phyloP scores from a whole-genome alignment of 108 stramenopile genomes.

The Fragilaria crotonensis region DNA sequence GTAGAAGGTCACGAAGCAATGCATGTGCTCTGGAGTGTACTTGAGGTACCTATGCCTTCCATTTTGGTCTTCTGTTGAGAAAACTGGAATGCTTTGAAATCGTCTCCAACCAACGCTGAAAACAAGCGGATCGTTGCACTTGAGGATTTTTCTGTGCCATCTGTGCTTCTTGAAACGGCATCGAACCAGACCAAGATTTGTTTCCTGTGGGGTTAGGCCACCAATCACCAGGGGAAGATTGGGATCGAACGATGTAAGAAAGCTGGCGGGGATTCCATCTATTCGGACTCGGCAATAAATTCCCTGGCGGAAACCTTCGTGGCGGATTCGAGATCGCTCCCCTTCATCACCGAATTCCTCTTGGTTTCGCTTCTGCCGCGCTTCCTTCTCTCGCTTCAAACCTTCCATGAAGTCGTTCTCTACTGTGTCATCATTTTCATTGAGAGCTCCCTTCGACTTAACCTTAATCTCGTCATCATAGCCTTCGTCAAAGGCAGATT shows the following conservation, averaged over 20 bases:
- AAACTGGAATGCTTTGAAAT: conserved; percentile 92
- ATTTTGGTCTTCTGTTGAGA: conserved; percentile 73
- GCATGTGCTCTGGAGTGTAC: conserved; percentile 99
- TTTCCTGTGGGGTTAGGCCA: conserved; percentile 91
- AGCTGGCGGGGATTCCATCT: conserved; percentile 77
- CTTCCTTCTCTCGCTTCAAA: conserved; percentile 79
- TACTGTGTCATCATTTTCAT: conserved; percentile 58
- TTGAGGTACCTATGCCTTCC: conserved; percentile 65
- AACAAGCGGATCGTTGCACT: conserved; percentile 93
- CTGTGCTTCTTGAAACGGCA: conserved; percentile 96
- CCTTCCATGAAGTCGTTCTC: conserved; percentile 74
- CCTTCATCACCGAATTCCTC: conserved; percentile 90
- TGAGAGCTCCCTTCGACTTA: conserved; percentile 25
- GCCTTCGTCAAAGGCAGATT: conserved; percentile 73
- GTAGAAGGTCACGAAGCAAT: conserved; percentile 94
- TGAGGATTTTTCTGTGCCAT: conserved; percentile 91
- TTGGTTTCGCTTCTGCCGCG: conserved; percentile 63
- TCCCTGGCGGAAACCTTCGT: conserved; percentile 92
- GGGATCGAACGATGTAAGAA: conserved; percentile 75
- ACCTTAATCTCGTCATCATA: conserved; percentile 83
- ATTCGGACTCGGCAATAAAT: conserved; percentile 90
- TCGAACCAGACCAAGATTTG: conserved; percentile 74
- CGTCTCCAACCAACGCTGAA: conserved; percentile 97
- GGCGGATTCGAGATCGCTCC: conserved; percentile 62
- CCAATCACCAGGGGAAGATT: conserved; percentile 88